Conservation (phyloP, 495 filamentous ascomycete genomes). For the Penicillium pancosmium region DNA sequence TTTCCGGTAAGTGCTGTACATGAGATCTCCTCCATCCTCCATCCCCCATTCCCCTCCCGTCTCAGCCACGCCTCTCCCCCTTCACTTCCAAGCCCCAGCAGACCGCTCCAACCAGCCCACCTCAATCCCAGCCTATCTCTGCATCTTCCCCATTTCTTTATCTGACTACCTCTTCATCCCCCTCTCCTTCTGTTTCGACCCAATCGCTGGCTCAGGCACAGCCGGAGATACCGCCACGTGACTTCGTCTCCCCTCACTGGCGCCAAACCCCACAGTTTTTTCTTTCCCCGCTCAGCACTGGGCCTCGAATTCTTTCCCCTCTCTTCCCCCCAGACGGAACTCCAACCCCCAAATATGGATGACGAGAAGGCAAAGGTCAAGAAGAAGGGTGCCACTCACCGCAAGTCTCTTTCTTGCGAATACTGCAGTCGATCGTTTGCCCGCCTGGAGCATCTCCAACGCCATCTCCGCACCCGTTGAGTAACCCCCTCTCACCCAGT, state of each 20-base stretch:
- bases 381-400: constrained; percentile 48
- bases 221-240: constrained; percentile 29
- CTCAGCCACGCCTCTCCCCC: neutral
- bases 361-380: constrained; percentile 49
- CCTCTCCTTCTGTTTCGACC: neutral
- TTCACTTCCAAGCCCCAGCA: neutral
- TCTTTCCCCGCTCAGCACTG: constrained; percentile 33
- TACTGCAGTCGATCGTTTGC: constrained; percentile 55
- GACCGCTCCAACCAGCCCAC: neutral
- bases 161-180: neutral
- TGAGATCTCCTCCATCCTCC: neutral
- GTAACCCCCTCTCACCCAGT: constrained; percentile 36
- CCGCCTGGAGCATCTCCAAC: constrained; percentile 55
- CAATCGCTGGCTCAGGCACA: constrained; percentile 1
- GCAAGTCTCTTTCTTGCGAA: constrained; percentile 52
- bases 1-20: neutral
- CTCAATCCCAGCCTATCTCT: neutral
- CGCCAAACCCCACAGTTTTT: constrained; percentile 45
- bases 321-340: constrained; percentile 35
- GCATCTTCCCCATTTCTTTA: neutral
- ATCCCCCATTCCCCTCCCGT: neutral
- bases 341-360: constrained; percentile 43
- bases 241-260: constrained; percentile 34
- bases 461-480: constrained; percentile 59
- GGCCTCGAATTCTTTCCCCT: constrained; percentile 35